phyloP scores from a whole-genome alignment of 257 asterid genomes.

The Solanum appendiculatum region DNA sequence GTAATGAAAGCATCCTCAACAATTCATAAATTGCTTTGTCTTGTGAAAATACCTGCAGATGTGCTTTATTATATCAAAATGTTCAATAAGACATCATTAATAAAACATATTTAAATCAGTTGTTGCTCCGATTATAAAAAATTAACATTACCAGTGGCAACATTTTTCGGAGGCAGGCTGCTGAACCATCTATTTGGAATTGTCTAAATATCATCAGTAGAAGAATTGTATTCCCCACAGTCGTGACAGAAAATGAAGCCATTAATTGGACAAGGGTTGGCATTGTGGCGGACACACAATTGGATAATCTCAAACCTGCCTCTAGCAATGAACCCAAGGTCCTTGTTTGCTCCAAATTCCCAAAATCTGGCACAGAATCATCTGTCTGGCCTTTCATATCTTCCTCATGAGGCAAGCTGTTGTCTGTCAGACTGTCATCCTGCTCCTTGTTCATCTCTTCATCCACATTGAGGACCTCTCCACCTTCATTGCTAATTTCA shows the following conservation, averaged over 20 bases:
- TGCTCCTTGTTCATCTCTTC: constrained; percentile 27
- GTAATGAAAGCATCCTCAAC: constrained; percentile 91
- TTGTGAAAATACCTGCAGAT: constrained; percentile 76
- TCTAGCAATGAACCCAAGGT: constrained; percentile 86
- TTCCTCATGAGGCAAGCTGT: constrained; percentile 38
- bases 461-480: constrained; percentile 42
- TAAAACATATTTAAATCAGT: no score
- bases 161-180: constrained; percentile 89
- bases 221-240: constrained; percentile 78
- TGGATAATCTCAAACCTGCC: constrained; percentile 80
- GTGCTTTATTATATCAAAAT: constrained; percentile 2
- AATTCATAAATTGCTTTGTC: constrained; percentile 84
- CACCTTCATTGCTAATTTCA: constrained; percentile 43
- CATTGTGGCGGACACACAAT: constrained; percentile 61
- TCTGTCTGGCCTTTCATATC: constrained; percentile 28
- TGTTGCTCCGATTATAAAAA: no score
- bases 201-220: constrained; percentile 95
- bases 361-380: constrained; percentile 72
- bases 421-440: constrained; percentile 50
- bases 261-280: constrained; percentile 82
- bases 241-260: constrained; percentile 91
- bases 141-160: no score
- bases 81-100: background rate
- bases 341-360: constrained; percentile 85
- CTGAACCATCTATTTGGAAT: constrained; percentile 87